A percentile compares a stretch with the other conserved stretches of the same genome.
These are phyloP conservation scores for Salmacisia buchloeana DNA, from an alignment of 1,284 basidiomycete genomes.

Conservation along the genomic window DNA sequence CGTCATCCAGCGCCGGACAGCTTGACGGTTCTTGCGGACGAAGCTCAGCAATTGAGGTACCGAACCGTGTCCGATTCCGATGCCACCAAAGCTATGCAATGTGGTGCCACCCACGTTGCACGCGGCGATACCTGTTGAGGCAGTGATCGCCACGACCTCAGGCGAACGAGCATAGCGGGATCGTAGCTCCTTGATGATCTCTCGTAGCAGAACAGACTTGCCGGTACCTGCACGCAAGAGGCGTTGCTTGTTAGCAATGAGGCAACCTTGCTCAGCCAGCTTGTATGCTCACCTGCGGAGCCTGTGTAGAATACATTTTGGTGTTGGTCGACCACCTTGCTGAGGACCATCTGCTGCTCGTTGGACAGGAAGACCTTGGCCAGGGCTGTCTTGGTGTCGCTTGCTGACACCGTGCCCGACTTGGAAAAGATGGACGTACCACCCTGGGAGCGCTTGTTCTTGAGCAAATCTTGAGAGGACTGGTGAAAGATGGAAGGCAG, in stretches of 20 bases:
- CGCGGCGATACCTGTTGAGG: slow-evolving; percentile 80
- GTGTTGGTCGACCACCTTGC: slow-evolving; percentile 38
- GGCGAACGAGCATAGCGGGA: slow-evolving; percentile 55
- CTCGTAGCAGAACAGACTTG: slow-evolving; percentile 85
- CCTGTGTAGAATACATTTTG: slow-evolving; percentile 94
- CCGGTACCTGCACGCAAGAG: slow-evolving; percentile 65
- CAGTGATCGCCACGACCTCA: slow-evolving; percentile 73
- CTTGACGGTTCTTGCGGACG: slow-evolving; percentile 67
- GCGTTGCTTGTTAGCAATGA: neutral
- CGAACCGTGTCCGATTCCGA: slow-evolving; percentile 72
- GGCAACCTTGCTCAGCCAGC: neutral
- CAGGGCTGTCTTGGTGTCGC: neutral
- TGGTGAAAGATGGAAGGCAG: neutral
- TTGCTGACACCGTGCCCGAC: neutral
- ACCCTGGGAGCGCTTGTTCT: neutral
- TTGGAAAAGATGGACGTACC: neutral
- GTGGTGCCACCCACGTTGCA: slow-evolving; percentile 91
- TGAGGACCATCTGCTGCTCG: slow-evolving; percentile 43
- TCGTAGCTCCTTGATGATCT: slow-evolving; percentile 68
- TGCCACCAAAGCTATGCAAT: slow-evolving; percentile 83
- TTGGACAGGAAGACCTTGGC: slow-evolving; percentile 26
- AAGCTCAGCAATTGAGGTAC: slow-evolving; percentile 62
- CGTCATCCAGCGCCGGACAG: slow-evolving; percentile 63
- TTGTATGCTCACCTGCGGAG: slow-evolving; percentile 56
- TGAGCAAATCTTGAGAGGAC: neutral